A percentile compares a stretch with the other conserved stretches of the same genome.
Conservation (phyloP, 352 stramenopile species). For the Saprolegnia diclina region DNA sequence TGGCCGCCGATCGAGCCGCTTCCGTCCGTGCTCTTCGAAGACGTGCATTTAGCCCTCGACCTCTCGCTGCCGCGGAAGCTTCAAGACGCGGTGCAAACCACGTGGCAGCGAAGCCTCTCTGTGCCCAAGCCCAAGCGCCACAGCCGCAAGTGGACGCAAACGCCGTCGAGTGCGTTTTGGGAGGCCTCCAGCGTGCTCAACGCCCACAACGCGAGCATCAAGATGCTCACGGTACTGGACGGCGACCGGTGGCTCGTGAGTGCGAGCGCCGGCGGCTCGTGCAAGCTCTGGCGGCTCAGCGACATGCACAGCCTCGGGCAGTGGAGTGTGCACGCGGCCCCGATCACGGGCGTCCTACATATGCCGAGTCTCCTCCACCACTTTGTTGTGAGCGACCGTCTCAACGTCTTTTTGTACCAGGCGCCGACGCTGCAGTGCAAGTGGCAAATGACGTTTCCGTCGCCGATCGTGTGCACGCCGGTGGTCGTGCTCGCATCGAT, state of each 20-base stretch:
- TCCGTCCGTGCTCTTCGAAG: background rate
- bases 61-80: background rate
- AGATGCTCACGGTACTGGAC: background rate
- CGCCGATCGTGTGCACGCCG: background rate
- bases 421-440: background rate
- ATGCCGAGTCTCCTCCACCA: background rate
- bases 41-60: background rate
- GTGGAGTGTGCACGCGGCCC: constrained; percentile 7
- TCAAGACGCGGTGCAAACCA: background rate
- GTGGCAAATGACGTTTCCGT: background rate
- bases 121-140: background rate
- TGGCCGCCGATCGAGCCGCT: background rate
- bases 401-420: constrained; percentile 16
- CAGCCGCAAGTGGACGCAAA: background rate
- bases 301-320: constrained; percentile 12
- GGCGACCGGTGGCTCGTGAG: constrained; percentile 15
- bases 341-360: background rate
- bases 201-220: background rate
- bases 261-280: constrained; percentile 6
- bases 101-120: background rate
- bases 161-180: background rate
- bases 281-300: background rate
- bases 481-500: background rate
- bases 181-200: background rate
- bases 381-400: constrained; percentile 9